These are phyloP conservation scores for Agarophyton chilense DNA, from an alignment of 23 red algal species.

Conservation along the genomic window DNA sequence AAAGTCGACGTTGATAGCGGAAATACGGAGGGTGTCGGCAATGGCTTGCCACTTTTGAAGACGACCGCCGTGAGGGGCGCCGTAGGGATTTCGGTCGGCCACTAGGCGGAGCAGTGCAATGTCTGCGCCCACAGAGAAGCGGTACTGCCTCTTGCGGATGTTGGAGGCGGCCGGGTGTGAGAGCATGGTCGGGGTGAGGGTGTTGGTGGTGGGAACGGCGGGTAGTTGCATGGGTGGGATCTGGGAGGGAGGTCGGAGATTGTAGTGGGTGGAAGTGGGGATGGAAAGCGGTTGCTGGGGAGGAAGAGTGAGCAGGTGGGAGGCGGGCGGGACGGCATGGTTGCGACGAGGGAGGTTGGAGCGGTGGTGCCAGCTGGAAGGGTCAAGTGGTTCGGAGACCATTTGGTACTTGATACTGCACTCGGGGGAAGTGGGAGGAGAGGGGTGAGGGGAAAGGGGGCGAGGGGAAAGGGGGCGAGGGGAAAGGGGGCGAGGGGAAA, in stretches of 20 bases:
- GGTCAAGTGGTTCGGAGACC: conserved; percentile 10
- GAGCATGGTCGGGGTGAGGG: not conserved
- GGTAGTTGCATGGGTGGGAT: not conserved
- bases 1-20: conserved; percentile 63
- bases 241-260: not conserved
- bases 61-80: conserved; percentile 47
- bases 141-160: conserved; percentile 54
- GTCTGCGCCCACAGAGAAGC: conserved; percentile 54
- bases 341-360: not conserved
- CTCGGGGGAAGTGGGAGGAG: not conserved
- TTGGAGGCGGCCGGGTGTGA: not conserved
- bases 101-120: conserved; percentile 52
- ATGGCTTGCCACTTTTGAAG: conserved; percentile 67
- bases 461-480: not conserved
- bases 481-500: not conserved
- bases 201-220: not conserved
- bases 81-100: conserved; percentile 42
- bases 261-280: not conserved
- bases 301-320: not conserved
- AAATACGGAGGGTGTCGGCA: conserved; percentile 35
- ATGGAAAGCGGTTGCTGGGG: not conserved
- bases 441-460: not conserved
- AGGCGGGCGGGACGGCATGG: not conserved
- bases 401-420: not conserved
- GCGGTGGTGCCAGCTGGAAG: conserved; percentile 8